Conservation (phyloP, 106 monocot genomes). For the Xerophyta viscosa region DNA sequence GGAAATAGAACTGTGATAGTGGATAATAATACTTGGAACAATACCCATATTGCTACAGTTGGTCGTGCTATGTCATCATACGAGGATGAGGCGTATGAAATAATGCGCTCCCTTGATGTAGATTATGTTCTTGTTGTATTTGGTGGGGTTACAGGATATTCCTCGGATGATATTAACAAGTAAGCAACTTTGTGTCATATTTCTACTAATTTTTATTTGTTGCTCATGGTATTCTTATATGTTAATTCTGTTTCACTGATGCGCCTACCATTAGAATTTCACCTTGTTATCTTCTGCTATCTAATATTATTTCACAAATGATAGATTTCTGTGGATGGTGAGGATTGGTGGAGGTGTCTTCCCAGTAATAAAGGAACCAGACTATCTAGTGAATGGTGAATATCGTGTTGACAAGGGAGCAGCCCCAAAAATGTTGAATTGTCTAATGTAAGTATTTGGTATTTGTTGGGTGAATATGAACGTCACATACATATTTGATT, state of each 20-base stretch:
- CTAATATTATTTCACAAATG: not conserved
- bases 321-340: conserved; percentile 84
- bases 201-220: too few relatives aligned
- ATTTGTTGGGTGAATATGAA: not conserved
- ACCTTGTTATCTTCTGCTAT: too few relatives aligned
- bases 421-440: conserved; percentile 81
- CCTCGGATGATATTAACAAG: conserved; percentile 88
- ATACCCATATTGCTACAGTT: conserved; percentile 80
- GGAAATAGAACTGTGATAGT: conserved; percentile 85
- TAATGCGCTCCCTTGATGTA: conserved; percentile 72
- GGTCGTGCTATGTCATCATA: conserved; percentile 79
- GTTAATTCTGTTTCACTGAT: too few relatives aligned
- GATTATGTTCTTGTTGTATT: conserved; percentile 84
- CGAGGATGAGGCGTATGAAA: conserved; percentile 73
- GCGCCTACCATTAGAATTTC: too few relatives aligned
- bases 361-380: conserved; percentile 79
- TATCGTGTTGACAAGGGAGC: conserved; percentile 79
- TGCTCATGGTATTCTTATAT: too few relatives aligned
- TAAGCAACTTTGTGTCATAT: conserved; percentile 27
- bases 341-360: conserved; percentile 82
- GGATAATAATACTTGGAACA: conserved; percentile 86
- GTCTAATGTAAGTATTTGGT: conserved; percentile 54
- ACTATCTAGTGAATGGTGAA: conserved; percentile 83
- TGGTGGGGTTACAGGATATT: conserved; percentile 76
- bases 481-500: too few relatives aligned